Evolutionary conservation across 306 rosid genomes (phyloP), one percentile per base, ranked within the genome.

Genomic region (Acmispon strigosus): DNA sequence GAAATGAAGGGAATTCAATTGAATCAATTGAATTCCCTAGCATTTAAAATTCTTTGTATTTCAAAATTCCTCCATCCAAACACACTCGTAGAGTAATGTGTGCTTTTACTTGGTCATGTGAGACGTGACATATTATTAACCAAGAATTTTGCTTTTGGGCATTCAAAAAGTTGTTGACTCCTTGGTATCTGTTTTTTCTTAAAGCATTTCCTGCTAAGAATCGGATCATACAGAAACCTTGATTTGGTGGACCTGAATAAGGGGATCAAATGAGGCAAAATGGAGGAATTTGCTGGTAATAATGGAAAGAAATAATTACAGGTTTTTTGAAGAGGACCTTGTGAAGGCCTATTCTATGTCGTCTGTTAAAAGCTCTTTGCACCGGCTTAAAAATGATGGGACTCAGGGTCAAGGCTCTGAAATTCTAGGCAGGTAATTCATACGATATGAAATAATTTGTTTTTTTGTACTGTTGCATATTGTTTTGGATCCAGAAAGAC

Each of bases 271-370:
- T 39, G 42, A 63, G 66, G 66, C 42, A 76, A 69, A 58, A 76
- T 76, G 81, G 66, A 16, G 57, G 29, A 59, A 34, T 50, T 62
- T 45, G 56, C 66, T 72, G 72, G 43, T 58, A 53, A 72, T 65
- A 39, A 78, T 66, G 70, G 62, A 52, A 66, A 34, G 41, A 76
- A 66, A 32, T 66, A 50, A 14, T 54, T 53, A 45, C 69, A 45
- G 69, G 79, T 77, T 72, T 66, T 70, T 37, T 39, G 59, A 73
- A 54, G 65, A 39, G 69, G 70, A 43, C 29, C 64, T 65, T 72
- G 71, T 51, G 66, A 32, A 18, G 51, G 68, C 76, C 76, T 13
- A 62, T 70, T 73, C 76, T 41, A 82, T 82, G 85, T 82, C 85
- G 49, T 56, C 77, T 2, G 41, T 68, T 54, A 74, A 64, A 52